Evolutionary conservation across 2,329 filamentous ascomycete species (phyloP), one percentile per base, ranked within the genome.

Genomic region (Cephalotrichum gorgonifer): DNA sequence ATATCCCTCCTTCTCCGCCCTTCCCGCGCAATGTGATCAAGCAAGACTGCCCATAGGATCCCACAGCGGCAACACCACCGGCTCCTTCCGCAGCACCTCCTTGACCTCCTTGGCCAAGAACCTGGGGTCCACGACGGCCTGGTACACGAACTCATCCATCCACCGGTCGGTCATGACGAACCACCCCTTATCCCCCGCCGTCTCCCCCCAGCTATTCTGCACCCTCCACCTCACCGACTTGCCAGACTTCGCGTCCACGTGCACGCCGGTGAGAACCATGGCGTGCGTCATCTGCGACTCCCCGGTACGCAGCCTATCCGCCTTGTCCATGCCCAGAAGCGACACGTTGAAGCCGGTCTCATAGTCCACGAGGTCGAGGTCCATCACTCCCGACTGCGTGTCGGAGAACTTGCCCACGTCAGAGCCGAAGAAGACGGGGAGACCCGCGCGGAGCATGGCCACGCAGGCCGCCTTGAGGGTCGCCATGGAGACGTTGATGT

Each of bases 231-330:
- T 71, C 1, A 88, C 77, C 2, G 80, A 74, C 64, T 79, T 76
- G 1, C 79, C 81, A 1, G 62, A 66, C 51, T 78, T 67, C 26
- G 75, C 70, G 52, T 86, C 83, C 3, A 94, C 63, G 60, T 95
- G 88, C 43, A 95, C 89, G 1, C 80, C 89, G 2, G 88, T 95
- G 53, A 95, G 66, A 0, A 94, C 87, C 89, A 95, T 95, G 4
- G 89, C 89, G 59, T 95, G 89, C 1, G 88, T 95, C 88, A 95
- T 94, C 46, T 79, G 75, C 48, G 78, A 84, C 67, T 94, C 88
- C 11, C 86, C 81, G 0, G 83, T 83, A 57, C 77, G 71, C 43
- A 95, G 69, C 3, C 88, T 72, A 57, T 88, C 77, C 1, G 85
- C 84, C 66, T 95, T 95, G 58, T 71, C 79, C 76, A 94, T 75